A percentile compares a stretch with the other conserved stretches of the same genome.
Evolutionary conservation across 768 basidiomycete genomes (phyloP).

Genomic region (Lactarius sanguifluus): DNA sequence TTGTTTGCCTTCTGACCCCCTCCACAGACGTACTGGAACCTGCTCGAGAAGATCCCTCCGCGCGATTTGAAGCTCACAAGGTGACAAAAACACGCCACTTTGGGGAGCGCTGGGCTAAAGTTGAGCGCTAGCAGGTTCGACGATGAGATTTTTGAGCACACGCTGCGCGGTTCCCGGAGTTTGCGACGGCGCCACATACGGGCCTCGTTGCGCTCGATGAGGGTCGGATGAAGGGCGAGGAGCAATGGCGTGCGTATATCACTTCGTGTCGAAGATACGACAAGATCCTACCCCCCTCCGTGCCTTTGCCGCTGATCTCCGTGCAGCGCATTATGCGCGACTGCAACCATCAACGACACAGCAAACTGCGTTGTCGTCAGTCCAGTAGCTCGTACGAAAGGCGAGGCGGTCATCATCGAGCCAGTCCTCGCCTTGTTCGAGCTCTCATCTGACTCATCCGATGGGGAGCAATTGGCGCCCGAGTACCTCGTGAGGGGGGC

Average conservation of each 20-base stretch:
- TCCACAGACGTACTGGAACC: constrained; percentile 88
- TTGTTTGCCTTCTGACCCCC: constrained; percentile 11
- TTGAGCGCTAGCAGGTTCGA: constrained; percentile 51
- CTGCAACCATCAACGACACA: constrained; percentile 43
- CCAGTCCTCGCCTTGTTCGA: constrained; percentile 41
- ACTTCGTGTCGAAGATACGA: constrained; percentile 45
- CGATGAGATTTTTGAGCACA: constrained; percentile 85
- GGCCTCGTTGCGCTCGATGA: constrained; percentile 70
- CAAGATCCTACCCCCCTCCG: constrained; percentile 57
- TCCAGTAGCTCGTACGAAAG: constrained; percentile 57
- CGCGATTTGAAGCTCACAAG: constrained; percentile 77
- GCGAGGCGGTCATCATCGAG: constrained; percentile 52
- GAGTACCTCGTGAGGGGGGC: constrained; percentile 45
- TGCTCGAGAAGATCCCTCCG: constrained; percentile 79
- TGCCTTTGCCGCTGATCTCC: constrained; percentile 43
- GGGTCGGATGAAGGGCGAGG: constrained; percentile 90
- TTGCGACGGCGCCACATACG: constrained; percentile 39
- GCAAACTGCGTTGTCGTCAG: constrained; percentile 49
- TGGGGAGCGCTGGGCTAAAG: not conserved
- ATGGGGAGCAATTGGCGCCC: constrained; percentile 42
- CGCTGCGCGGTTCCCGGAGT: constrained; percentile 81
- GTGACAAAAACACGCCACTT: constrained; percentile 40
- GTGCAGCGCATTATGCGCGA: constrained; percentile 40
- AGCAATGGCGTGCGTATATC: constrained; percentile 88
- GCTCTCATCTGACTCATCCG: constrained; percentile 40